Evolutionary conservation across 192 early-diverging fungal genomes (phyloP).

Genomic region (Dissophora ornata): DNA sequence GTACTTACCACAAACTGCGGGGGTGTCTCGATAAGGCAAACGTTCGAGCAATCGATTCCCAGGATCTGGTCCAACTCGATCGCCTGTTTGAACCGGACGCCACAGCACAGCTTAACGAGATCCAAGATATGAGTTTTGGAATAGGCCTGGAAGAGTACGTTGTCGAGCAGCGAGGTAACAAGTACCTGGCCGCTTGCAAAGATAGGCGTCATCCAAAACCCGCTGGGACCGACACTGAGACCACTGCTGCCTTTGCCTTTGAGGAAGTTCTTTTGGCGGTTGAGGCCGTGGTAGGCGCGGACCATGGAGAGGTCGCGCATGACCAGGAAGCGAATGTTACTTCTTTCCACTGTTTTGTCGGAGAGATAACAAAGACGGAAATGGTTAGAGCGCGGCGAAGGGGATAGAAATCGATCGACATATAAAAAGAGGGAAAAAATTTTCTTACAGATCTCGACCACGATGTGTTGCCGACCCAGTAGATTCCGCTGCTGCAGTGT

Average conservation of each 20-base stretch:
- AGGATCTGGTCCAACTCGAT: slow-evolving; percentile 47
- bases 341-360: slow-evolving; percentile 59
- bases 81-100: slow-evolving; percentile 59
- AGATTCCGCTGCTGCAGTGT: slow-evolving; percentile 53
- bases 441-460: slow-evolving; percentile 62
- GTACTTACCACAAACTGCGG: slow-evolving; percentile 24
- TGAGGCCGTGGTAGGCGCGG: slow-evolving; percentile 1
- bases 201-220: slow-evolving; percentile 60
- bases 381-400: no score
- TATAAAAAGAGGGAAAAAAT: no score
- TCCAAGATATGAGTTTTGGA: slow-evolving; percentile 68
- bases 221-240: neutral
- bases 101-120: slow-evolving; percentile 71
- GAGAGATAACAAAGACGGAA: no score
- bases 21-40: slow-evolving; percentile 35
- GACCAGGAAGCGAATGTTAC: slow-evolving; percentile 70
- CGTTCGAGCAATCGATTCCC: slow-evolving; percentile 46
- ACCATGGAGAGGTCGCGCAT: slow-evolving; percentile 50
- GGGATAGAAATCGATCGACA: no score
- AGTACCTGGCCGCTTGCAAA: slow-evolving; percentile 76
- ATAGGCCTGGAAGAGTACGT: slow-evolving; percentile 66
- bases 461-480: slow-evolving; percentile 41
- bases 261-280: no score
- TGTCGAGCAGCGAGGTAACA: slow-evolving; percentile 62
- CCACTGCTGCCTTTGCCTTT: no score